These are phyloP conservation scores for Blastocystis hominis DNA, from an alignment of 352 stramenopile species.

Conservation along the genomic window DNA sequence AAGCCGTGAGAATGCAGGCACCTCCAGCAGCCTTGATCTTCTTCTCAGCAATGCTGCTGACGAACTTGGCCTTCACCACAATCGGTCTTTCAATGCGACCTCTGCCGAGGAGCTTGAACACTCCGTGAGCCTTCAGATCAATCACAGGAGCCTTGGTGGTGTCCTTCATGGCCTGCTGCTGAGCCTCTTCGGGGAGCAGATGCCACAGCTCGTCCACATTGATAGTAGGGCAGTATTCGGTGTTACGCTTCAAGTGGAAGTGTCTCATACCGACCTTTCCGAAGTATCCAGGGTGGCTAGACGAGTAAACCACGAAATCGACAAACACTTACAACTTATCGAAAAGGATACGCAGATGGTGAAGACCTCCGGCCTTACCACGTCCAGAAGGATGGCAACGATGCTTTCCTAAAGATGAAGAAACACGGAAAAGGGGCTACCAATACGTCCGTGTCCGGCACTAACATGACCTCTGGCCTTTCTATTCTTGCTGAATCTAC, in stretches of 20 bases:
- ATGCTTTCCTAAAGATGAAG: conserved; percentile 91
- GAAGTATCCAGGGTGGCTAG: conserved; percentile 89
- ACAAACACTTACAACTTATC: conserved; percentile 90
- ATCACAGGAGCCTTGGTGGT: conserved; percentile 92
- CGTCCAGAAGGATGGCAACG: conserved; percentile 97
- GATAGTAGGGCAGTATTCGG: conserved; percentile 87
- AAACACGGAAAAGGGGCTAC: no score
- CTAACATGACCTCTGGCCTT: conserved; percentile 99
- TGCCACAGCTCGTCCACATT: conserved; percentile 99
- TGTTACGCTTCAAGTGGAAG: conserved; percentile 93
- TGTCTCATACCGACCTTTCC: conserved; percentile 99
- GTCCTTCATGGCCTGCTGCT: conserved; percentile 83
- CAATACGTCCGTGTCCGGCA: conserved; percentile 69
- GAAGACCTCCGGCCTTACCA: conserved; percentile 99
- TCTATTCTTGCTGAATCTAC: conserved; percentile 83
- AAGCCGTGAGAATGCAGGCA: conserved; percentile 90
- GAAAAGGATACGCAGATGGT: conserved; percentile 99
- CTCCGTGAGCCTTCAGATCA: conserved; percentile 81
- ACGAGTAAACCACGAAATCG: background rate
- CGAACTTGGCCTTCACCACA: conserved; percentile 43
- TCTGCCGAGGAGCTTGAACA: conserved; percentile 36
- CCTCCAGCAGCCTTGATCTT: conserved; percentile 98
- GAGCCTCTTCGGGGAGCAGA: conserved; percentile 89
- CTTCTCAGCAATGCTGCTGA: conserved; percentile 80
- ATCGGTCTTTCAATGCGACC: conserved; percentile 23